Evolutionary conservation across 2,329 filamentous ascomycete species (phyloP).

Genomic region (Trichoderma arundinaceum): DNA sequence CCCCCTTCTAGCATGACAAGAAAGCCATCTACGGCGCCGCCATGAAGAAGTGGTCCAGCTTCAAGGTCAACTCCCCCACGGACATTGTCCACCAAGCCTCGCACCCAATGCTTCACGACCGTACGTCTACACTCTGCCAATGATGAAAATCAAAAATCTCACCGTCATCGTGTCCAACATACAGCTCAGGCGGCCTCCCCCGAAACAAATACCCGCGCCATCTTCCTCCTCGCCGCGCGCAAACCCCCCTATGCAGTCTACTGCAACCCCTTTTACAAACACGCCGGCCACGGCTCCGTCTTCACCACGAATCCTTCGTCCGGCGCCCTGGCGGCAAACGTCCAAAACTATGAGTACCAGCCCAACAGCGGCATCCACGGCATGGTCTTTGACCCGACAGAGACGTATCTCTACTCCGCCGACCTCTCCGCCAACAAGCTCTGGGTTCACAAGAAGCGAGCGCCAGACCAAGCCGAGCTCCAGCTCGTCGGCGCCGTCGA

Average conservation of each 20-base stretch:
- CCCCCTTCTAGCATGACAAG: conserved; percentile 66
- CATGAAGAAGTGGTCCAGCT: conserved; percentile 93
- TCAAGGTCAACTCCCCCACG: conserved; percentile 74
- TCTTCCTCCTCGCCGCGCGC: conserved; percentile 82
- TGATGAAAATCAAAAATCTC: background rate
- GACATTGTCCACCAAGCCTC: conserved; percentile 78
- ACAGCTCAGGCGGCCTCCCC: conserved; percentile 69
- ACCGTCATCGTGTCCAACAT: background rate
- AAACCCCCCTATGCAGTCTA: conserved; percentile 83
- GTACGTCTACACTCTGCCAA: conserved; percentile 53
- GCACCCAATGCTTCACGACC: conserved; percentile 76
- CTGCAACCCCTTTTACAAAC: conserved; percentile 87
- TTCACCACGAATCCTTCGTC: conserved; percentile 62
- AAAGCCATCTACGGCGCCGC: conserved; percentile 88
- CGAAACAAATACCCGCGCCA: conserved; percentile 83
- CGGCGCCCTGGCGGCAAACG: conserved; percentile 66
- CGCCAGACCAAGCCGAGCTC: conserved; percentile 48
- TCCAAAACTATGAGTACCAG: conserved; percentile 76
- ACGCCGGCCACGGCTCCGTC: conserved; percentile 82
- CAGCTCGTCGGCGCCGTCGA: conserved; percentile 74
- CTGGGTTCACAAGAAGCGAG: conserved; percentile 78
- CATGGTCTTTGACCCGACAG: conserved; percentile 78
- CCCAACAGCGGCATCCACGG: conserved; percentile 76
- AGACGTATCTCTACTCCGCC: conserved; percentile 78
- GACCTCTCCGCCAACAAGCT: conserved; percentile 80